Evolutionary conservation across 2,329 filamentous ascomycete genomes (phyloP).

Genomic region (Beauveria rudraprayagi): DNA sequence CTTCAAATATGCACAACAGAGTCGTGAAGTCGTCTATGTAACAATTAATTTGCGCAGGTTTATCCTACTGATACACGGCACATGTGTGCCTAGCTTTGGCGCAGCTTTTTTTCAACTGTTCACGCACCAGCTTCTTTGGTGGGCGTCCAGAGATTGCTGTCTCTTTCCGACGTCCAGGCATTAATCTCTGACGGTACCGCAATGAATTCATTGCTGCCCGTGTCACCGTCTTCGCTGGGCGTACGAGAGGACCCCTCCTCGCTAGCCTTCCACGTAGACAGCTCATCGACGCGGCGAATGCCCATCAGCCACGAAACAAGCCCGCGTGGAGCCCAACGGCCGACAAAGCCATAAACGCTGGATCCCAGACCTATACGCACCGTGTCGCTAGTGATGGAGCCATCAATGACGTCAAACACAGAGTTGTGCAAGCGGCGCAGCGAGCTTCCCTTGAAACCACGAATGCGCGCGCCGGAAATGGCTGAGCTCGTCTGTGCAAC

Average conservation of each 20-base stretch:
- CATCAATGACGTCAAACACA: constrained; percentile 81
- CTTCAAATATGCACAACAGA: constrained; percentile 18
- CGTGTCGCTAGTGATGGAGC: constrained; percentile 50
- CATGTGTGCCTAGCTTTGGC: neutral
- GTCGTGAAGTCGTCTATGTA: constrained; percentile 25
- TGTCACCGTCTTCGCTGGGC: constrained; percentile 28
- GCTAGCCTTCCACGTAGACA: constrained; percentile 44
- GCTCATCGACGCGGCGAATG: constrained; percentile 53
- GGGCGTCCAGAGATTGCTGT: constrained; percentile 38
- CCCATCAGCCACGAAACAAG: constrained; percentile 95
- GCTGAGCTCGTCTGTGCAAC: constrained; percentile 46
- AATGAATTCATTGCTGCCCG: constrained; percentile 39
- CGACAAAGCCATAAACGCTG: constrained; percentile 76
- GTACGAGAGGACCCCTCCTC: constrained; percentile 29
- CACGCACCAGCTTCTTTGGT: constrained; percentile 13
- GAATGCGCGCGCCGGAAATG: constrained; percentile 48
- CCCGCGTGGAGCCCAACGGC: constrained; percentile 66
- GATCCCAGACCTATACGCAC: constrained; percentile 81
- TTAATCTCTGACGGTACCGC: constrained; percentile 36
- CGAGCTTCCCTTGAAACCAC: constrained; percentile 59
- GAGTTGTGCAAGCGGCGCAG: constrained; percentile 75
- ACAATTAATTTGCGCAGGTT: constrained; percentile 17
- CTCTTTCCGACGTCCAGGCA: constrained; percentile 33
- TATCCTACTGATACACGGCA: constrained; percentile 16
- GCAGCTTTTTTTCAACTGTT: neutral